Conservation (phyloP, 2,329 filamentous ascomycete species). For the Verticillium albo-atrum region DNA sequence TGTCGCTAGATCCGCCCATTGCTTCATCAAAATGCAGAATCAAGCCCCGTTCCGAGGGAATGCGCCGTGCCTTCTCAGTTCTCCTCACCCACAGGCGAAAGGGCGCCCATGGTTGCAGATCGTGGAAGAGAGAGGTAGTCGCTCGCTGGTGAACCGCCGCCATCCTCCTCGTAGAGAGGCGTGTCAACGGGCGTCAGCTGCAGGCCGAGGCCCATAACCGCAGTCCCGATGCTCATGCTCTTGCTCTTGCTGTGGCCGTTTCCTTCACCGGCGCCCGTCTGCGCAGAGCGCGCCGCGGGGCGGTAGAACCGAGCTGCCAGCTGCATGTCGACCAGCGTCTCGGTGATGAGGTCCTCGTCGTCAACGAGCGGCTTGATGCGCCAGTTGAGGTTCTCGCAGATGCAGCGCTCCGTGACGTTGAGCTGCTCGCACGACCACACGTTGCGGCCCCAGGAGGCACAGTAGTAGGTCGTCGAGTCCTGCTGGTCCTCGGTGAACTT, state of each 20-base stretch:
- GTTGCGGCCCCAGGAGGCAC: slow-evolving; percentile 46
- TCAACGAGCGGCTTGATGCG: slow-evolving; percentile 58
- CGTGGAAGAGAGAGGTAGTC: slow-evolving; percentile 9
- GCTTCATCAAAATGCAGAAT: not conserved
- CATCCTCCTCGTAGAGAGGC: slow-evolving; percentile 9
- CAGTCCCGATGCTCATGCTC: slow-evolving; percentile 33
- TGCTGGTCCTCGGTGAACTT: slow-evolving; percentile 62
- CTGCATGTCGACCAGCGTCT: slow-evolving; percentile 61
- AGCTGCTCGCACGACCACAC: slow-evolving; percentile 59
- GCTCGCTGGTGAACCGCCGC: slow-evolving; percentile 3
- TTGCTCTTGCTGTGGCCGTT: slow-evolving; percentile 24
- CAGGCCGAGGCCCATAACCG: slow-evolving; percentile 32
- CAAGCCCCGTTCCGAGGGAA: not conserved
- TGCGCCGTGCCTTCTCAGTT: not conserved
- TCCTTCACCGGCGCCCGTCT: slow-evolving; percentile 7
- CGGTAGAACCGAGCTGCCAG: slow-evolving; percentile 40
- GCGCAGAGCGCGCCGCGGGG: slow-evolving; percentile 7
- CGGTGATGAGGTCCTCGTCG: slow-evolving; percentile 49
- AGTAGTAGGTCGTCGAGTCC: slow-evolving; percentile 48
- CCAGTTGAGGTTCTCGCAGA: slow-evolving; percentile 61
- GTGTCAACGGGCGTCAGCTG: slow-evolving; percentile 37
- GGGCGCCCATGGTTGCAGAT: slow-evolving; percentile 1
- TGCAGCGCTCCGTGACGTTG: slow-evolving; percentile 58
- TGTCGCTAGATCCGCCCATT: not conserved
- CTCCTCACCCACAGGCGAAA: slow-evolving; percentile 10